Evolutionary conservation across 2,329 filamentous ascomycete genomes (phyloP).

Genomic region (Aciculosporium take): DNA sequence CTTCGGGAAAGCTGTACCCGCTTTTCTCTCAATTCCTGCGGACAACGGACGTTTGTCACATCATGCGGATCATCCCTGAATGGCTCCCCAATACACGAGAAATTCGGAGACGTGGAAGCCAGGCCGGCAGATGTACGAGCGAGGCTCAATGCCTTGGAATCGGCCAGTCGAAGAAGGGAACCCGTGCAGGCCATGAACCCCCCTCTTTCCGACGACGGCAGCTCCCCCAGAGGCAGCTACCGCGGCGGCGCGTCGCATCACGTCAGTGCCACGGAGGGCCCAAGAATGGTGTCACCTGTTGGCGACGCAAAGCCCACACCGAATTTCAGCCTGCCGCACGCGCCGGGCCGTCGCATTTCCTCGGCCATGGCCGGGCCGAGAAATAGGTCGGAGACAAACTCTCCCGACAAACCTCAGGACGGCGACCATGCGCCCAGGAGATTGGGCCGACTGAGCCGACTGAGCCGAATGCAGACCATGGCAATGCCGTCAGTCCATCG

Average conservation of each 20-base stretch:
- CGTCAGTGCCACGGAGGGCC: constrained; percentile 1
- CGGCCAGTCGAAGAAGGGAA: constrained; percentile 34
- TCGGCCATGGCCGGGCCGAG: constrained; percentile 19
- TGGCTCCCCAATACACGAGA: constrained; percentile 40
- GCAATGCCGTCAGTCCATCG: constrained; percentile 34
- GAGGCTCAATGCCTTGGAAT: constrained; percentile 39
- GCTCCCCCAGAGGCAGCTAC: background rate
- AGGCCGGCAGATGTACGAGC: constrained; percentile 23
- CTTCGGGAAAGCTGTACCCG: constrained; percentile 42
- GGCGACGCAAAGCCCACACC: constrained; percentile 22
- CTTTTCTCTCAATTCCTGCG: constrained; percentile 45
- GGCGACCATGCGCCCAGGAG: background rate
- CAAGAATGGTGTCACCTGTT: constrained; percentile 5
- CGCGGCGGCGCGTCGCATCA: constrained; percentile 7
- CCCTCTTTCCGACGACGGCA: constrained; percentile 24
- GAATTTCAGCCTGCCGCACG: constrained; percentile 40
- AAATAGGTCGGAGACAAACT: constrained; percentile 5
- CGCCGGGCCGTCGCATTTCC: constrained; percentile 31
- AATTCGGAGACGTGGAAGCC: constrained; percentile 7
- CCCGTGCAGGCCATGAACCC: constrained; percentile 35
- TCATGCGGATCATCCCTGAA: constrained; percentile 44
- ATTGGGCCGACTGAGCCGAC: constrained; percentile 16
- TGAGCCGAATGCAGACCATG: constrained; percentile 28
- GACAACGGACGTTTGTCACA: constrained; percentile 44
- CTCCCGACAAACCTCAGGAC: constrained; percentile 4